Conservation (phyloP, 208 protist genomes). For the Borovskyia barvae region DNA sequence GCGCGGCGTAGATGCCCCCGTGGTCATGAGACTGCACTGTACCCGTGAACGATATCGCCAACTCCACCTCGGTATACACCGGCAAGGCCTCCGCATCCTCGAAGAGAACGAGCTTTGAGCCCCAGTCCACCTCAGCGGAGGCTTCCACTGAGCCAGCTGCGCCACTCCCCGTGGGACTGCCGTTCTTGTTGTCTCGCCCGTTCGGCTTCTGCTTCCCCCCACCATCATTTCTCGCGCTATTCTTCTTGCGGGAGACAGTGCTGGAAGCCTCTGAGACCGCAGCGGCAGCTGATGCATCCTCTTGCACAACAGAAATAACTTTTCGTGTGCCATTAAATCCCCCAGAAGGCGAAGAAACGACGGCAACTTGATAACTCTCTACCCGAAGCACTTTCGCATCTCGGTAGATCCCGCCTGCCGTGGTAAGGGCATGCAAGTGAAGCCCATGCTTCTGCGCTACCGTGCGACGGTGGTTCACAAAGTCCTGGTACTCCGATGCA, state of each 20-base stretch:
- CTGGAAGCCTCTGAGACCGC: neutral
- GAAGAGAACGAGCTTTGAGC: constrained; percentile 61
- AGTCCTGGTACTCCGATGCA: constrained; percentile 17
- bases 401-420: constrained; percentile 5
- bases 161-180: neutral
- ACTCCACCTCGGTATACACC: constrained; percentile 37
- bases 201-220: neutral
- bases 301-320: constrained; percentile 43
- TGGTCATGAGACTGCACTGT: constrained; percentile 44
- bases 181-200: neutral
- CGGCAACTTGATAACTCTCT: constrained; percentile 37
- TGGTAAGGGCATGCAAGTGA: constrained; percentile 61
- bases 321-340: constrained; percentile 18
- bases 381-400: constrained; percentile 35
- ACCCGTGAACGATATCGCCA: constrained; percentile 48
- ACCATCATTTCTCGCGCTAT: neutral
- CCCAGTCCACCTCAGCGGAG: constrained; percentile 6
- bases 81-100: constrained; percentile 32
- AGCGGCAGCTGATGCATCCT: constrained; percentile 12
- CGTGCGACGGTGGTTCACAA: constrained; percentile 4
- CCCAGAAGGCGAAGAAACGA: neutral
- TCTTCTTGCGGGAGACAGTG: too few relatives aligned
- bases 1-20: constrained; percentile 60
- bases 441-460: constrained; percentile 21
- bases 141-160: neutral